Conservation (phyloP, 306 rosid genomes). For the Astragalus membranaceus region DNA sequence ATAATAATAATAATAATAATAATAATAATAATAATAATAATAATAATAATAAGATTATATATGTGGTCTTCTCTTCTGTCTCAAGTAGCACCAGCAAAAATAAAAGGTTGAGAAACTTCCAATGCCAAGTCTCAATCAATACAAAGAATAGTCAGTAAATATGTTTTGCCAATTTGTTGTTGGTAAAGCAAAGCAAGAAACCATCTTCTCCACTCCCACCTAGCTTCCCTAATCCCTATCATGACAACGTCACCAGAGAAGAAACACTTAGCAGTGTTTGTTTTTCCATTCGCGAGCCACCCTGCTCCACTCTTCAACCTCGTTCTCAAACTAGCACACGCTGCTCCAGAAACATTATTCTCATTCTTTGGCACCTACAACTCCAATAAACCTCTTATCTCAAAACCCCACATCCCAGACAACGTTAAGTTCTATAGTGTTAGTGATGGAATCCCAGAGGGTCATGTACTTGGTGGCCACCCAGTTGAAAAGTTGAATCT, state of each 20-base stretch:
- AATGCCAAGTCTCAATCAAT: too few relatives aligned
- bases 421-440: constrained; percentile 14
- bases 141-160: too few relatives aligned
- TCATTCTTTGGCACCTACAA: constrained; percentile 25
- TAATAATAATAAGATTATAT: too few relatives aligned
- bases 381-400: constrained; percentile 1
- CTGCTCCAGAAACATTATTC: constrained; percentile 23
- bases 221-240: not conserved
- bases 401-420: constrained; percentile 9
- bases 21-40: too few relatives aligned
- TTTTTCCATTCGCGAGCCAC: constrained; percentile 42
- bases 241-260: not conserved
- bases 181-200: too few relatives aligned
- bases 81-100: too few relatives aligned
- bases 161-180: too few relatives aligned
- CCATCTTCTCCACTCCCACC: not conserved
- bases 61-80: too few relatives aligned
- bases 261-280: constrained; percentile 28
- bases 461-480: not conserved
- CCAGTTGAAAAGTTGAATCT: constrained; percentile 22
- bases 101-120: too few relatives aligned
- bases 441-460: constrained; percentile 25
- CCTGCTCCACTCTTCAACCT: constrained; percentile 23
- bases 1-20: too few relatives aligned
- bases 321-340: constrained; percentile 21